Evolutionary conservation across 164 flowering plant genomes (phyloP).

Genomic region (Nelumbo lutea): DNA sequence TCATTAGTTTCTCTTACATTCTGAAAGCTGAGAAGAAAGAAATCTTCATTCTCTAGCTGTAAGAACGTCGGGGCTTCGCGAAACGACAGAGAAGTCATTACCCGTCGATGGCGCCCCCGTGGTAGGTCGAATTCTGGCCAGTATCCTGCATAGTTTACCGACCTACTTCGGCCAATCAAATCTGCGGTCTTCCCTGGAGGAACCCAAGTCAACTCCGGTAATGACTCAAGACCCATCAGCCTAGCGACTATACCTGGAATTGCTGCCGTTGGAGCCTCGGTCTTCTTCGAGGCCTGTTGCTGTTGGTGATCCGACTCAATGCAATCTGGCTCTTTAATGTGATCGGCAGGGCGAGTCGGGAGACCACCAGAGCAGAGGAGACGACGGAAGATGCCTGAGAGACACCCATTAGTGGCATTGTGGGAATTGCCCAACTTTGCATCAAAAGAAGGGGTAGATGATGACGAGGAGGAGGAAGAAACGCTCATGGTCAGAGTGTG

Average conservation of each 20-base stretch:
- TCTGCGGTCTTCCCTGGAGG: conserved; percentile 11
- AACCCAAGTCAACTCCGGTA: conserved; percentile 28
- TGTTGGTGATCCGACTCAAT: not conserved
- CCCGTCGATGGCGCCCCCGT: conserved; percentile 35
- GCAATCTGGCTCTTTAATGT: conserved; percentile 10
- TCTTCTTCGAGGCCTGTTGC: conserved; percentile 1
- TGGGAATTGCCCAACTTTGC: not conserved
- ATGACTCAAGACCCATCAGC: conserved; percentile 59
- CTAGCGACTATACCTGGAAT: conserved; percentile 53
- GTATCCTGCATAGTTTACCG: conserved; percentile 49
- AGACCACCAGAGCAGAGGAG: conserved; percentile 35
- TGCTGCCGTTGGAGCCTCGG: not conserved
- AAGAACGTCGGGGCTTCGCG: conserved; percentile 40
- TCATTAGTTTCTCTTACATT: conserved; percentile 18
- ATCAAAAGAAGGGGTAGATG: not conserved
- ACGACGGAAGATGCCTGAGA: conserved; percentile 28
- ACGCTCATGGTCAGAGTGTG: not conserved
- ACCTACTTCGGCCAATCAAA: conserved; percentile 45
- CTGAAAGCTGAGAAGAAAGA: conserved; percentile 53
- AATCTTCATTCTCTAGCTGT: conserved; percentile 27
- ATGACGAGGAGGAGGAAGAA: not conserved
- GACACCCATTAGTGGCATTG: conserved; percentile 22
- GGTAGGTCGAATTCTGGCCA: conserved; percentile 27
- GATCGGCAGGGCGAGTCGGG: conserved; percentile 44
- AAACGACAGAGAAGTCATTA: conserved; percentile 50